Base-by-base conservation (phyloP, 108 stramenopile species). In the Skeletonema costatum region DNA sequence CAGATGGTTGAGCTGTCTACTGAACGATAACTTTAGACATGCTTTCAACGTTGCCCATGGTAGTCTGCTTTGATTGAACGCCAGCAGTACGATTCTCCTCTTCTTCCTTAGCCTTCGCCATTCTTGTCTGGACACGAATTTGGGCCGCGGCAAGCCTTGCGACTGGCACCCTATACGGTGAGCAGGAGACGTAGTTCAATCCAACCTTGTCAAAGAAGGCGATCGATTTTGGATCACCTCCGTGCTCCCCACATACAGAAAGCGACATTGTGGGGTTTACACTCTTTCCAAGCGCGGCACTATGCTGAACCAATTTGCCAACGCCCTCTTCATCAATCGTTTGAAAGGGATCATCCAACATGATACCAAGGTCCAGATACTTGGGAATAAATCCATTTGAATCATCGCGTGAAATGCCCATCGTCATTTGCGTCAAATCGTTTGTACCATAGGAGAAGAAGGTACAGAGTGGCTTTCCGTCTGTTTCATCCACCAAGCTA, bases 371-470 rank as follows among this genome's bases (percentile, higher is more conserved):
- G 61, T 93, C 83, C 38, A 92, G 63, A 82, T 96, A 96, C 42
- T 74, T 76, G 0, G 91, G 91, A 62, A 96, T 87, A 74, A 94
- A 96, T 17, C 82, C 86, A 56, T 90, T 88, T 5, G 90, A 84
- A 69, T 96, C 96, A 68, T 96, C 96, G 25, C 96, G 81, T 17
- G 96, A 96, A 73, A 92, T 92, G 8, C 96, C 93, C 76, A 86
- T 88, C 5, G 89, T 93, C 90, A 91, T 93, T 76, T 96, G 93
- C 60, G 92, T 94, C 73, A 96, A 71, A 68, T 96, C 93, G 68
- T 96, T 96, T 11, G 93, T 92, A 12, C 96, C 96, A 44, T 81
- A 94, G 25, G 89, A 90, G 78, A 94, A 93, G 87, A 96, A 96
- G 11, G 78, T 64, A 67, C 90, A 90, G 30, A 90, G 85, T 6